phyloP scores from a whole-genome alignment of 495 filamentous ascomycete genomes.

The Penicillium fimorum region DNA sequence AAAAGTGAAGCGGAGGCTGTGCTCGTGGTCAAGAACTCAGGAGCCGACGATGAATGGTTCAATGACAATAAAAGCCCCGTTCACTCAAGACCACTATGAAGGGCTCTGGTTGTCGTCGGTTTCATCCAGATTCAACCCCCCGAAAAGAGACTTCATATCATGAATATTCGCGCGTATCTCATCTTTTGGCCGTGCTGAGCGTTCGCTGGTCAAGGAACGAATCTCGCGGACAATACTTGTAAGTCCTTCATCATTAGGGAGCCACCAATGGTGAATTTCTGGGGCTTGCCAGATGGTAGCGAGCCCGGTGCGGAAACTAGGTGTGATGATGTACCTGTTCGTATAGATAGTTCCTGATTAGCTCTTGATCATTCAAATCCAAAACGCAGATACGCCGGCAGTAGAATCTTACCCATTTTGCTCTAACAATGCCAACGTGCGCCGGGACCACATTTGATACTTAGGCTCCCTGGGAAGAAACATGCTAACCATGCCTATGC shows the following conservation, averaged over 20 bases:
- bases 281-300: conserved; percentile 67
- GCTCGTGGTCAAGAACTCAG: background rate
- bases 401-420: conserved; percentile 65
- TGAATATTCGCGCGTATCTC: conserved; percentile 64
- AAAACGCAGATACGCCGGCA: background rate
- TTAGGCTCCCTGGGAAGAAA: conserved; percentile 71
- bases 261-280: conserved; percentile 77
- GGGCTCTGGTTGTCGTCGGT: conserved; percentile 29
- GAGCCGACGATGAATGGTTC: background rate
- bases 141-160: conserved; percentile 74
- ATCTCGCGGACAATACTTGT: conserved; percentile 69
- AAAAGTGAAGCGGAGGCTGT: background rate
- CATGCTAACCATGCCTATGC: conserved; percentile 70
- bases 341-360: conserved; percentile 7
- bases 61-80: background rate
- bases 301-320: conserved; percentile 69
- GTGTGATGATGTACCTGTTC: conserved; percentile 75
- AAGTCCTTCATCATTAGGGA: conserved; percentile 76
- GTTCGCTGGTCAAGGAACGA: conserved; percentile 73
- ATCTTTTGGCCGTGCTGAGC: conserved; percentile 59
- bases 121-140: conserved; percentile 45
- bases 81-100: conserved; percentile 10
- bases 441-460: conserved; percentile 79
- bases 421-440: conserved; percentile 77
- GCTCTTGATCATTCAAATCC: conserved; percentile 3